Conservation (phyloP, 805 yeast genomes). For the Hanseniaspora singularis region DNA sequence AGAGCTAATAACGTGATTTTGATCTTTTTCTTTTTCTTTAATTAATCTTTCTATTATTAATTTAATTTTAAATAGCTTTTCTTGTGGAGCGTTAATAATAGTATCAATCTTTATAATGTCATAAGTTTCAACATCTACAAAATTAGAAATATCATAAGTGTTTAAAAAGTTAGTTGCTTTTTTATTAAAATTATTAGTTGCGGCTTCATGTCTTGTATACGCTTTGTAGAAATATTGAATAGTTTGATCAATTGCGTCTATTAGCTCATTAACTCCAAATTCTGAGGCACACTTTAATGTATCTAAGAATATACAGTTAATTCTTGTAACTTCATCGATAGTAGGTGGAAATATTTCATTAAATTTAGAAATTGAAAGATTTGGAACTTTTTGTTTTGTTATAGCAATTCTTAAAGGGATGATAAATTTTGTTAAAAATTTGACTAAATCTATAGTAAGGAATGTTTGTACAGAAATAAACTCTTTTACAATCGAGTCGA, state of each 20-base stretch:
- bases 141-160: conserved; percentile 19
- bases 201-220: conserved; percentile 87
- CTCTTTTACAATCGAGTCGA: conserved; percentile 52
- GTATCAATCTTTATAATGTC: conserved; percentile 45
- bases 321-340: conserved; percentile 82
- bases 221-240: conserved; percentile 89
- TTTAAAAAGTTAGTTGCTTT: conserved; percentile 31
- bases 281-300: conserved; percentile 55
- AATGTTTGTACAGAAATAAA: conserved; percentile 59
- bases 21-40: conserved; percentile 36
- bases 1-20: conserved; percentile 18
- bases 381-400: conserved; percentile 41
- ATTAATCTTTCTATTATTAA: conserved; percentile 53
- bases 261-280: conserved; percentile 61
- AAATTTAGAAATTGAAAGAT: conserved; percentile 49
- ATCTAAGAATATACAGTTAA: conserved; percentile 73
- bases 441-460: conserved; percentile 58
- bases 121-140: conserved; percentile 28
- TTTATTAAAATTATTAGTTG: conserved; percentile 51
- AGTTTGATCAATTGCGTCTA: conserved; percentile 69
- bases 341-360: conserved; percentile 88
- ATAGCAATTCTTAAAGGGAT: conserved; percentile 67
- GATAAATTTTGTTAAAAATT: conserved; percentile 63
- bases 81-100: conserved; percentile 50
- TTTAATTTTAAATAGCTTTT: conserved; percentile 61